Evolutionary conservation across 352 stramenopile genomes (phyloP), one percentile per base, ranked within the genome.

Genomic region (Globisporangium parvum): DNA sequence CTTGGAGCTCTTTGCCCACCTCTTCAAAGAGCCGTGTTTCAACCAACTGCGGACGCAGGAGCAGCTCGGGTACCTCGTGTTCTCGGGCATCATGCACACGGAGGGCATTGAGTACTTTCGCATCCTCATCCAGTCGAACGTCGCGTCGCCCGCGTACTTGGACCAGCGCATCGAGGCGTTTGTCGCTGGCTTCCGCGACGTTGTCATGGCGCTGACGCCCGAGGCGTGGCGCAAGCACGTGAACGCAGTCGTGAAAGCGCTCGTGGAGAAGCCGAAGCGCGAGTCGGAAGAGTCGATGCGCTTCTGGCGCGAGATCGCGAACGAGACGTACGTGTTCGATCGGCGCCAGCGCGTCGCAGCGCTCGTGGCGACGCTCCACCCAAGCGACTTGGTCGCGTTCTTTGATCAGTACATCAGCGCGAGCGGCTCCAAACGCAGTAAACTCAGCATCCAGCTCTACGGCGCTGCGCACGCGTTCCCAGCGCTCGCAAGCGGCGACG

Each of bases 41-140:
- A 66, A 85, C 51, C 67, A 79, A 42, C 58, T 89, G 23, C 72
- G 79, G 11, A 89, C 79, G 18, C 69, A 81, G 37, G 79, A 89
- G 48, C 79, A 89, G 52, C 70, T 89, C 23, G 79, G 79, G 5
- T 89, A 89, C 66, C 76, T 73, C 3, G 78, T 88, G 45, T 88
- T 87, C 45, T 88, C 67, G 42, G 81, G 65, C 10, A 60, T 71
- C 26, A 74, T 64, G 46, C 62, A 70, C 24, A 60, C 67, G 6
- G 69, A 75, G 33, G 77, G 67, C 23, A 59, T 89, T 18, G 66
- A 80, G 55, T 80, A 66, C n/a, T 87, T 91, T 47, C 80, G 80
- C 26, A 60, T 94, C 50, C 74, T 94, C 15, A 52, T 95, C 1
- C 84, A 95, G 59, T 93, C 81, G 4, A 87, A 84, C 47, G 75